Evolutionary conservation across 257 asterid genomes (phyloP), one percentile per base, ranked within the genome.

Genomic region (Rehmannia glutinosa): DNA sequence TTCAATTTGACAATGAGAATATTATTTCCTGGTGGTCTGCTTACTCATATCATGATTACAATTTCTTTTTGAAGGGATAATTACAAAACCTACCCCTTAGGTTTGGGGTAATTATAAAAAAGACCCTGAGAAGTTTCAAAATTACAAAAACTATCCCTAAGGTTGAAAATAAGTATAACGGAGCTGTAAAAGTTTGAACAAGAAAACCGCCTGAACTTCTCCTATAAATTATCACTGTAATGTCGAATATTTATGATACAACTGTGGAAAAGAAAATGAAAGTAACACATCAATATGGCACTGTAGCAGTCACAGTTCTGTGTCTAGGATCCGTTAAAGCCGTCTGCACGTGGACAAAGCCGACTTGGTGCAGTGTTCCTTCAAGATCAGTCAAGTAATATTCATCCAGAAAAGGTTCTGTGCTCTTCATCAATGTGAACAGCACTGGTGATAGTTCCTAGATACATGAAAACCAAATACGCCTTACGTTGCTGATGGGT

Each of bases 371-470:
- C 70, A 84, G 59, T 47, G 69, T 78, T 72, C 77, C 83, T 75
- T 92, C 97, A 43, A 89, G 86, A 76, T 92, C 91, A 3, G 88
- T 89, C 72, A 89, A 82, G 77, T 89, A 92, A 81, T 92, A 92
- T 66, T 89, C 96, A 27, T 89, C 97, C 13, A 92, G 83, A 66
- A 89, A 92, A 62, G 97, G 98, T 55, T 92, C 98, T 0, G 97
- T 92, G 81, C 97, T 89, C 84, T 87, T 92, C 97, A 92, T 92
- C 80, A 92, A 78, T 49, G 97, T 92, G 71, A 92, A 92, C 57
- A 92, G 46, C 74, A 89, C 97, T 0, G 98, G 98, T 27, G 98
- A 79, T 69, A 87, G 73, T 74, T 92, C 96, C 98, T 92, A 69
- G 4, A 71, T 38, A 30, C 64, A 39, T 47, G 32, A 60, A 46